Base-by-base conservation (phyloP, 768 basidiomycete genomes). In the Amanita polypyramis region DNA sequence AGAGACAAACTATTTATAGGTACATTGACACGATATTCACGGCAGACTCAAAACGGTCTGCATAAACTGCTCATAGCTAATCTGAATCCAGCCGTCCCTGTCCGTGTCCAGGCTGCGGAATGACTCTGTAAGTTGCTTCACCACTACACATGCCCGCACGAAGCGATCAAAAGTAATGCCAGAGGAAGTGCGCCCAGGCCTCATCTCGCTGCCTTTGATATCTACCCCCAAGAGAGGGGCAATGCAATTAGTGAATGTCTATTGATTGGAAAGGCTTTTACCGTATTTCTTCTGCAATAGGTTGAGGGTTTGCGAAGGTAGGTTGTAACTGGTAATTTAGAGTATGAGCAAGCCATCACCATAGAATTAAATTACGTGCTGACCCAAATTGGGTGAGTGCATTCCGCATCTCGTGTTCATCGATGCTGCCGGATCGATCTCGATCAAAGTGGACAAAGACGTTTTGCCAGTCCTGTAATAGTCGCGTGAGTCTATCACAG, bases 131-230 rank as follows among this genome's bases (percentile, higher is more conserved):
- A 87, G 69, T 60, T 86, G 83, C 67, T 84, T 87, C 51, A 88
- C 74, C 9, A 79, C 82, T 50, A 92, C 88, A 55, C 88, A 91
- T 19, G 85, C 85, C 47, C 88, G 77, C 20, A 91, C 83, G 68
- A 91, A 91, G 53, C 87, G 82, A 61, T 90, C 89, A 57, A 91
- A 91, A 4, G 80, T 75, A 66, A 91, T 87, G 0, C 85, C 85
- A 0, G 73, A 66, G 8, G 63, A 15, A 2, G 69, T 61, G 2
- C 56, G 65, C 0, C 62, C 57, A 33, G 59, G 61, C 29, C 58
- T 57, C 10, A 67, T 53, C 20, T 67, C 60, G 14, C 71, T 63
- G 34, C 77, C 82, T 85, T 77, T 74, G 54, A 73, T 62, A 62
- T 77, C 76, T 78, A 69, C 68, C 71, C 67, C 65, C 55, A 50